Percentiles rank a stretch among this genome's conserved stretches.
phyloP scores from a whole-genome alignment of 202 grass and related monocot species.

The Panicum virgatum region DNA sequence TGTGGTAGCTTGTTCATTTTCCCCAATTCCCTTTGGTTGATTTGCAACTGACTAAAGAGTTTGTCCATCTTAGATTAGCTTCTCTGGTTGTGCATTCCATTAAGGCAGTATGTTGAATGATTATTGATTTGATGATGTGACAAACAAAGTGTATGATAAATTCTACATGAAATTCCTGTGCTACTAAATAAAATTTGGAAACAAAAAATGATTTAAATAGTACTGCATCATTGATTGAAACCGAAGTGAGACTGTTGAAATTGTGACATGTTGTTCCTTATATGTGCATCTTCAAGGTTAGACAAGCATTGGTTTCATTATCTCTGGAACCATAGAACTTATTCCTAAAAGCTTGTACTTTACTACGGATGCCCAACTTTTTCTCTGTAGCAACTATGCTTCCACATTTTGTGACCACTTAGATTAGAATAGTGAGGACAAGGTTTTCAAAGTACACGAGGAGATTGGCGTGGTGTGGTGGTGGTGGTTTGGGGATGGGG shows the following conservation, averaged over 20 bases:
- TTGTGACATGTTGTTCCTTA: not conserved
- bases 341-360: not conserved
- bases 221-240: slow-evolving; percentile 24
- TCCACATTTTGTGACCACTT: slow-evolving; percentile 16
- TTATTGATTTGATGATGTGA: slow-evolving; percentile 6
- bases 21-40: not conserved
- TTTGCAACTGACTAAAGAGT: not conserved
- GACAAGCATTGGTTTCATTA: not conserved
- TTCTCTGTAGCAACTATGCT: not conserved
- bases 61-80: not conserved
- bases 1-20: not conserved
- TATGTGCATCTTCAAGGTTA: not conserved
- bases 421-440: not conserved
- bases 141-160: slow-evolving; percentile 17
- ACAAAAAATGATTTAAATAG: not conserved
- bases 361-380: not conserved
- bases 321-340: not conserved
- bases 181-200: not conserved
- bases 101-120: not conserved
- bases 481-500: not conserved
- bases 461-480: not conserved
- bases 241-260: slow-evolving; percentile 17
- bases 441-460: not conserved
- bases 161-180: not conserved
- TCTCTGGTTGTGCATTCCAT: not conserved